phyloP scores from a whole-genome alignment of 441 rosid species.

The Lagerstroemia fauriei region DNA sequence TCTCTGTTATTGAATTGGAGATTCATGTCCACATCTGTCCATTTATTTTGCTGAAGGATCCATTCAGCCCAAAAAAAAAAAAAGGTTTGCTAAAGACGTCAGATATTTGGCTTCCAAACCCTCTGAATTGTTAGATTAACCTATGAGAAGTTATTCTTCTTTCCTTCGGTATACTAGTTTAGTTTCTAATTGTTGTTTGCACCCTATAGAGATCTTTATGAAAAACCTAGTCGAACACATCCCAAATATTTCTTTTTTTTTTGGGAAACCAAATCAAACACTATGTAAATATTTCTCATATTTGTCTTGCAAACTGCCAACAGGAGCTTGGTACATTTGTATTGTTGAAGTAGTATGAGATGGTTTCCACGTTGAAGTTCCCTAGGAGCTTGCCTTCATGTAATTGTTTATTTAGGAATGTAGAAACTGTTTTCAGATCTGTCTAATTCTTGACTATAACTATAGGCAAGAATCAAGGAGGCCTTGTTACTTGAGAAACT shows the following conservation, averaged over 20 bases:
- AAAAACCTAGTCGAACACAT: too few relatives aligned
- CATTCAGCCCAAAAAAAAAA: background rate
- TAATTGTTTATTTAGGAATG: background rate
- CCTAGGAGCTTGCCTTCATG: background rate
- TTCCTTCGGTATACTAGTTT: background rate
- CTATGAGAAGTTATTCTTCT: background rate
- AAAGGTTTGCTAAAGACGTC: too few relatives aligned
- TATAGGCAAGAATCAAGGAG: slow-evolving; percentile 84
- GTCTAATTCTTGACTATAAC: slow-evolving; percentile 11
- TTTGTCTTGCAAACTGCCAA: background rate
- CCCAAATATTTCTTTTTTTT: too few relatives aligned
- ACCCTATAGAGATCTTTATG: too few relatives aligned
- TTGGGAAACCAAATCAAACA: background rate
- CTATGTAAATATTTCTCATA: background rate
- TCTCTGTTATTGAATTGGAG: background rate
- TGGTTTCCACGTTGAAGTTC: background rate
- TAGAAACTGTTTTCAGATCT: background rate
- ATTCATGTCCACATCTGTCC: background rate
- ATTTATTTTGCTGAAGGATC: background rate
- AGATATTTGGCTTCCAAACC: background rate
- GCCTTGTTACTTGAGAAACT: slow-evolving; percentile 72
- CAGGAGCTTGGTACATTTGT: background rate
- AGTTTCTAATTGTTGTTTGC: background rate
- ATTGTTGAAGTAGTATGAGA: background rate
- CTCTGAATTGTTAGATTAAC: background rate